Conservation (phyloP, 2,329 filamentous ascomycete species). For the Sporothrix luriei region DNA sequence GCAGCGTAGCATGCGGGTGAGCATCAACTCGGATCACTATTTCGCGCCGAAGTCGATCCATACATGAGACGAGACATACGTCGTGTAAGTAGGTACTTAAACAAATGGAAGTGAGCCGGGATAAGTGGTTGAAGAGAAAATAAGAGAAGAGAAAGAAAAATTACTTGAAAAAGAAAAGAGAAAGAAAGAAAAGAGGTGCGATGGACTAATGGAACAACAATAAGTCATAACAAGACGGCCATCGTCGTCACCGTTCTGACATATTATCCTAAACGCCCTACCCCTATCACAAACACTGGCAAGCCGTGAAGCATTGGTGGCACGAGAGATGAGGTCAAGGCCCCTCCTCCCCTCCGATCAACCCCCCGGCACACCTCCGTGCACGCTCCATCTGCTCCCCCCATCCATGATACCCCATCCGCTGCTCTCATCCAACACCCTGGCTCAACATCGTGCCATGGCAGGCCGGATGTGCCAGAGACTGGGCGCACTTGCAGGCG, state of each 20-base stretch:
- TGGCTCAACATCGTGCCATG: slow-evolving; percentile 22
- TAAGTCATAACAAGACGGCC: too few relatives aligned
- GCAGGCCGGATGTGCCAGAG: not conserved
- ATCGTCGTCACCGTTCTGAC: not conserved
- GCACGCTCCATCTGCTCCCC: slow-evolving; percentile 1
- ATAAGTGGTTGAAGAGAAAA: not conserved
- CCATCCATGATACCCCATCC: not conserved
- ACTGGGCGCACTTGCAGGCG: not conserved
- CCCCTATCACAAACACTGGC: not conserved
- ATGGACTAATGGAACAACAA: too few relatives aligned
- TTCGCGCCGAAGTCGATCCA: slow-evolving; percentile 15
- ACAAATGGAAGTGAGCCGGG: not conserved
- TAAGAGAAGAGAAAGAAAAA: not conserved
- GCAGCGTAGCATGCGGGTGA: slow-evolving; percentile 16
- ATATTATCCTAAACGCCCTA: not conserved
- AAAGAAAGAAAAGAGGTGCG: not conserved
- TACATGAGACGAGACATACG: not conserved
- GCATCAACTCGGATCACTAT: slow-evolving; percentile 11
- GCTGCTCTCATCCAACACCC: not conserved
- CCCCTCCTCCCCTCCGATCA: not conserved
- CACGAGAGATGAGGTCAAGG: not conserved
- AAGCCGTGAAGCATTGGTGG: slow-evolving; percentile 19
- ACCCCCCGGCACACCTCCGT: slow-evolving; percentile 8
- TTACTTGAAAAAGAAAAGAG: not conserved
- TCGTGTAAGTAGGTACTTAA: not conserved